Evolutionary conservation across 306 rosid species (phyloP), one percentile per base, ranked within the genome.

Genomic region (Rosa multiflora): DNA sequence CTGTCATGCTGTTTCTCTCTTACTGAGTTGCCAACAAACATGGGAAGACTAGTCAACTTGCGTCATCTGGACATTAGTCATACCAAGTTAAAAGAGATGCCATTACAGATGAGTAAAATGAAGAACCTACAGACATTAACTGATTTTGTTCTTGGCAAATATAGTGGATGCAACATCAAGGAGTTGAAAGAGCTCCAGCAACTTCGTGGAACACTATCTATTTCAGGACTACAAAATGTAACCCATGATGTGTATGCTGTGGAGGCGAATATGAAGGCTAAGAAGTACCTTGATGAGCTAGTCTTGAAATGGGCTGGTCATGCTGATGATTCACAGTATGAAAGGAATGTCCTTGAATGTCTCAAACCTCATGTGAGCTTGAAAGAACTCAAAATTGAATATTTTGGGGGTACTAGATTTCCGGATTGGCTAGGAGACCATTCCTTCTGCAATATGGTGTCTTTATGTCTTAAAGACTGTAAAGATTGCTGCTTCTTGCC

Each of bases 381-480:
- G 26, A 62, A 58, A 80, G 21, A n/a, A 20, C 49, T 67, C 8
- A 39, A 20, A 8, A 7, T 73, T 39, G 9, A 32, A 17, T 77
- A 67, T 21, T 82, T 67, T 10, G 75, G 67, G 6, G 76, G 85
- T 35, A 26, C n/a, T 8, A 10, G 58, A 55, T 74, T 82, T 56
- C 82, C 80, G 32, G 3, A 59, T 26, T 84, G 87, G 87, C 3
- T 84, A 3, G 64, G 74, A 21, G 40, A 78, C 40, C 55, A 2
- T 67, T 73, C 46, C 9, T 55, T 74, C 17, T 5, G 26, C 66
- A 73, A 55, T 58, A 46, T 80, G 39, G 37, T 11, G 39, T 84
- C 61, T 35, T 3, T 67, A 26, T 59, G 26, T 2, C 69, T 75
- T 4, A 8, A 15, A 12, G 55, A 75, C 44, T 75, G 68, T 40